Base-by-base conservation (phyloP, 2,329 filamentous ascomycete species). In the Botrytis fragariae region DNA sequence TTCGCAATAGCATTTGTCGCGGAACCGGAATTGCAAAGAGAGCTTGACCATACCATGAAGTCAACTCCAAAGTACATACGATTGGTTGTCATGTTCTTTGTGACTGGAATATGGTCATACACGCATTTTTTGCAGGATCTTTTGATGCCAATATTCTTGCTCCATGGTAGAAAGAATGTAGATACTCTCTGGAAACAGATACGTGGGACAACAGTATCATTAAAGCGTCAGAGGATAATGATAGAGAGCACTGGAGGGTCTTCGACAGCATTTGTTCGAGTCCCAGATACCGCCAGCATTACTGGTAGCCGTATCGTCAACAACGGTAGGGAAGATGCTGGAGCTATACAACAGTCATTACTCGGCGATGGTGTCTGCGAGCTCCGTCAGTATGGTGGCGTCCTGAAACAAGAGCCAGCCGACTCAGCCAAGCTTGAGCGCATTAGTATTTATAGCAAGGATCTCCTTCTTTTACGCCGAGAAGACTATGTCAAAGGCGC, bases 171-270 rank as follows among this genome's bases (percentile, higher is more conserved):
- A 71, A 72, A 73, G 59, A 67, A 72, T 65, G 25, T 73, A 20
- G 42, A 64, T 4, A 59, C 20, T 44, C 62, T 60, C 45, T 60
- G 44, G 64, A 57, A 72, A 74, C 45, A 72, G 37, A 72, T 72
- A 67, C 37, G 44, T 44, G 70, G 73, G 7, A 72, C 60, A 10
- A 68, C 48, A 32, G 61, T 69, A 25, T 72, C 54, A n/a, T 69
- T 62, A 25, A 74, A 74, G 67, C 44, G 60, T 35, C 70, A 83
- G 72, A 81, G 84, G 51, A 80, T 86, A 65, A 76, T 85, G n/a
- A 84, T 88, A 45, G 83, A 85, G 72, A 84, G 83, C 72, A 81
- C 84, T 18, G 84, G 86, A 14, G 85, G 86, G 0, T 82, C 83
- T 0, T 85, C 84, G 64, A 87, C 86, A 22, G 85, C 84, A 18